These are phyloP conservation scores for Heterobasidion irregulare DNA, from an alignment of 1,284 basidiomycete species.

Conservation along the genomic window DNA sequence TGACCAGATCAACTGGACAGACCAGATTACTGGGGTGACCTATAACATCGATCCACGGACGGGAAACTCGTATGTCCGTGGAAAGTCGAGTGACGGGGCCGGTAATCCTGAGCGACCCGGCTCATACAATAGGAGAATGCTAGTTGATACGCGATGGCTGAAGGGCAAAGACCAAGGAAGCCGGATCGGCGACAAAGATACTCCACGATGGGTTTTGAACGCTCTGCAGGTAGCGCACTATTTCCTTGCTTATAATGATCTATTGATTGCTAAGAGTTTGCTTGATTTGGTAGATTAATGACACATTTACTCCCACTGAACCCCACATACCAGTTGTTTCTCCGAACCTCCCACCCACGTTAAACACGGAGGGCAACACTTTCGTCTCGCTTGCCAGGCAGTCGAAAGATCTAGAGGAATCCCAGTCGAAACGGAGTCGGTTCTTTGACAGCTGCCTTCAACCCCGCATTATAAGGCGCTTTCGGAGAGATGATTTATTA, in stretches of 20 bases:
- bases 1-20: slow-evolving; percentile 43
- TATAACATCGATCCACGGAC: slow-evolving; percentile 64
- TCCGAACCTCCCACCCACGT: slow-evolving; percentile 7
- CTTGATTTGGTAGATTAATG: slow-evolving; percentile 33
- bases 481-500: slow-evolving; percentile 44
- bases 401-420: neutral
- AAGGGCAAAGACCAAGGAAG: slow-evolving; percentile 9
- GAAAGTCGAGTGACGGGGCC: slow-evolving; percentile 14
- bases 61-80: slow-evolving; percentile 43
- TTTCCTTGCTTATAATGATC: neutral
- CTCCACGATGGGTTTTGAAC: slow-evolving; percentile 45
- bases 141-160: slow-evolving; percentile 15
- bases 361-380: too few relatives aligned
- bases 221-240: slow-evolving; percentile 34
- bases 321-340: slow-evolving; percentile 34
- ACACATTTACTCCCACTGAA: slow-evolving; percentile 37
- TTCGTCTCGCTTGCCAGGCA: too few relatives aligned
- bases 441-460: neutral
- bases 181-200: neutral
- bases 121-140: slow-evolving; percentile 13
- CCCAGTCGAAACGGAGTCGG: neutral
- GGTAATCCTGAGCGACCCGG: neutral
- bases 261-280: too few relatives aligned
- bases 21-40: slow-evolving; percentile 55
- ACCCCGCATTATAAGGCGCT: slow-evolving; percentile 22